Evolutionary conservation across 129 eudicot genomes (phyloP), one percentile per base, ranked within the genome.

Genomic region (Smallanthus sonchifolius): DNA sequence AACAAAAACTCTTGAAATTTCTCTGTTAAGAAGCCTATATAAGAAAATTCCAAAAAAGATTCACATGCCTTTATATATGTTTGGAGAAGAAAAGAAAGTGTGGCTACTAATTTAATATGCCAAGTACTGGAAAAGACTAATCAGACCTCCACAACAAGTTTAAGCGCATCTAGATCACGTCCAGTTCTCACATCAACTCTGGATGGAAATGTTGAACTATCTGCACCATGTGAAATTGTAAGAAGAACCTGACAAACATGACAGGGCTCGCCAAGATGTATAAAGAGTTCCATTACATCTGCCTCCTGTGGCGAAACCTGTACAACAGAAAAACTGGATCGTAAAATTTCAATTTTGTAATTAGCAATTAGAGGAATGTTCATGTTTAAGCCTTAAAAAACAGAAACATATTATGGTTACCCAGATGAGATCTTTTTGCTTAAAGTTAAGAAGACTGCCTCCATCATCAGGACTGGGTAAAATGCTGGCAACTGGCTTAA

Each of bases 181-280:
- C 98, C 98, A 1, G 93, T 90, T 74, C 98, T 82, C 83, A 90
- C 97, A 77, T 94, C 98, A 85, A 94, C 96, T 57, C 92, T 88
- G 13, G 98, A 88, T 76, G 98, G 98, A 80, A 65, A 94, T 37
- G 98, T 94, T 59, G 92, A 79, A 94, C 87, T 96, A 77, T 90
- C 96, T 42, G 89, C 91, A 77, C 97, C 98, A 82, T 94, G 98
- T 65, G 97, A 87, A 74, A 90, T 76, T 71, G 98, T 94, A 72
- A 94, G 91, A 76, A 94, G 96, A 83, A 94, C 91, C 89, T 94
- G 88, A 76, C 89, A 84, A 80, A 86, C 97, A 86, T 94, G 98
- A 73, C 97, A 94, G 45, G 98, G 97, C 84, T 90, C 97, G 30
- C 97, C 88, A 57, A 94, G 97, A 80, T 86, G 85, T 74, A 94